A percentile compares a stretch with the other conserved stretches of the same genome.
Conservation (phyloP, 306 rosid genomes). For the Dalbergia cultrata region DNA sequence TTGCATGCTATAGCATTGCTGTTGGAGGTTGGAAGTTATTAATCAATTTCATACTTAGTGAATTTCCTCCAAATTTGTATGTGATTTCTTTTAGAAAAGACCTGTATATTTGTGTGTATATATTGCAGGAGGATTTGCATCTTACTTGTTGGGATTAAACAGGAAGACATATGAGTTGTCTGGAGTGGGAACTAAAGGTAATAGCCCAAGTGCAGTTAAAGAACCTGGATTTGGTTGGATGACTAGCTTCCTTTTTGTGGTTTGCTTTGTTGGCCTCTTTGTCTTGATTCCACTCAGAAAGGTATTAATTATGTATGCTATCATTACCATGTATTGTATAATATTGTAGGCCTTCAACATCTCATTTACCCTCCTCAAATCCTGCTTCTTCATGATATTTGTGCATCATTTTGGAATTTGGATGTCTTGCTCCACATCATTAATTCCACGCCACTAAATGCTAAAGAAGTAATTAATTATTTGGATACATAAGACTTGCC, state of each 20-base stretch:
- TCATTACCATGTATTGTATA: neutral
- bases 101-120: neutral
- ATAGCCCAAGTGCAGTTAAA: slow-evolving; percentile 58
- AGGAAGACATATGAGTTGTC: slow-evolving; percentile 80
- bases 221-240: slow-evolving; percentile 97
- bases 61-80: neutral
- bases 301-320: slow-evolving; percentile 49
- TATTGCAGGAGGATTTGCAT: slow-evolving; percentile 86
- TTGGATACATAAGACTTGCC: neutral
- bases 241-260: slow-evolving; percentile 78
- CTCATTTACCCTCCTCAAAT: neutral
- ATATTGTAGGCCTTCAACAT: slow-evolving; percentile 5
- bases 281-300: slow-evolving; percentile 92
- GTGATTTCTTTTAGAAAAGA: neutral
- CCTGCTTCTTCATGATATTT: neutral
- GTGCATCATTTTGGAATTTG: neutral
- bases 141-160: slow-evolving; percentile 85
- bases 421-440: slow-evolving; percentile 6
- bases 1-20: slow-evolving; percentile 91
- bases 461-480: neutral
- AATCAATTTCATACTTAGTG: neutral
- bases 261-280: slow-evolving; percentile 96
- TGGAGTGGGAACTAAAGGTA: slow-evolving; percentile 74
- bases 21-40: slow-evolving; percentile 63
- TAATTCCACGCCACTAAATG: neutral